These are phyloP conservation scores for Cladophialophora yegresii DNA, from an alignment of 2,329 filamentous ascomycete genomes.

Conservation along the genomic window DNA sequence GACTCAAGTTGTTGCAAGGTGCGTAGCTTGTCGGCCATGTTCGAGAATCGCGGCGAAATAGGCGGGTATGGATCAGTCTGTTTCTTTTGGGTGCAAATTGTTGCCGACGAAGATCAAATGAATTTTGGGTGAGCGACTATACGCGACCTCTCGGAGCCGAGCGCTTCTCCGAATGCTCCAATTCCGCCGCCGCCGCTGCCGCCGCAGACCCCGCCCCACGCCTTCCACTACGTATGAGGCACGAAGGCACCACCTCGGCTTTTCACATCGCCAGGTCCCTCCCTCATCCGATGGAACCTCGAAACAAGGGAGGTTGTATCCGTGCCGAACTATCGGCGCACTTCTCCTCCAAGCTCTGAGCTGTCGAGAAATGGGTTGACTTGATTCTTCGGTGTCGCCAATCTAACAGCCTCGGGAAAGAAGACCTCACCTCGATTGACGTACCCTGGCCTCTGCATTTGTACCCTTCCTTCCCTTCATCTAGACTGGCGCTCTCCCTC, in stretches of 20 bases:
- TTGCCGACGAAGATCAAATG: background rate
- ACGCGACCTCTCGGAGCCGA: background rate
- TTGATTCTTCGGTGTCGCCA: background rate
- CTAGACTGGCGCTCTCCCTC: constrained; percentile 1
- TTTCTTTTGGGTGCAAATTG: background rate
- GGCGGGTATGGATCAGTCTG: background rate
- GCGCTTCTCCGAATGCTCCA: background rate
- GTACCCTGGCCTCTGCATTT: background rate
- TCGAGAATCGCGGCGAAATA: constrained; percentile 1
- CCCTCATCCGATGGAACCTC: constrained; percentile 10
- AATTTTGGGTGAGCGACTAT: background rate
- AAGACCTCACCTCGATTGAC: background rate
- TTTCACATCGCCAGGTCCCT: constrained; percentile 13
- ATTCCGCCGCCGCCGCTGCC: background rate
- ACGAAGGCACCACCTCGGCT: constrained; percentile 3
- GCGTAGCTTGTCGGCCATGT: constrained; percentile 91
- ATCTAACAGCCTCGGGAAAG: constrained; percentile 8
- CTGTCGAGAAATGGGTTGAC: constrained; percentile 9
- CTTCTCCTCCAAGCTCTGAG: constrained; percentile 4
- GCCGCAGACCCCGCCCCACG: background rate
- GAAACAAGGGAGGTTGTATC: background rate
- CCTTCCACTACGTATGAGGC: background rate
- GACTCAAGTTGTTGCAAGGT: constrained; percentile 97
- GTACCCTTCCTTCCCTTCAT: constrained; percentile 11
- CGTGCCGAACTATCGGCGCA: constrained; percentile 14